Percentiles rank a stretch among this genome's conserved stretches.
Conservation (phyloP, 208 protist species). For the Giardia duodenalis region DNA sequence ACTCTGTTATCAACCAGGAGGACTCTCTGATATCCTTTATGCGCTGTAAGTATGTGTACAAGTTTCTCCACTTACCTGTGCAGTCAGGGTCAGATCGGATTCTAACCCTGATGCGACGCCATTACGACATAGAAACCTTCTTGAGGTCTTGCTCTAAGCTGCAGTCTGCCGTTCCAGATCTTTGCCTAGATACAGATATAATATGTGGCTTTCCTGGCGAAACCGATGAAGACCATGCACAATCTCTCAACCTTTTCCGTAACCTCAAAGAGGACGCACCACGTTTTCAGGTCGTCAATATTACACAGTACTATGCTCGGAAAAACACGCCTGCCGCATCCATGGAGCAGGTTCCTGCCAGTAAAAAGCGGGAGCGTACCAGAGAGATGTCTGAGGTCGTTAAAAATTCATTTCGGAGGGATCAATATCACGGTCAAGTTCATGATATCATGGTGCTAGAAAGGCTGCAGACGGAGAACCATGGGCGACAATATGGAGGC, state of each 20-base stretch:
- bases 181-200: conserved; percentile 32
- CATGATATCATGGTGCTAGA: not conserved
- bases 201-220: conserved; percentile 35
- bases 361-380: not conserved
- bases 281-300: conserved; percentile 28
- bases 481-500: not conserved
- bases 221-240: conserved; percentile 35
- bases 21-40: not conserved
- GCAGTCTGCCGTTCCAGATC: not conserved
- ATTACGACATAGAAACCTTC: conserved; percentile 2
- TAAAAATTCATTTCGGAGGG: not conserved
- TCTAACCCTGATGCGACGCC: conserved; percentile 24
- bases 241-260: not conserved
- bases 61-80: conserved; percentile 36
- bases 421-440: conserved; percentile 3
- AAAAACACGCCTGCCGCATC: conserved; percentile 15
- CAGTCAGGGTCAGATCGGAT: conserved; percentile 33
- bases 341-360: not conserved
- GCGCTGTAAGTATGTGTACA: not conserved
- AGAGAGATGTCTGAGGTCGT: not conserved
- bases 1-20: conserved; percentile 21
- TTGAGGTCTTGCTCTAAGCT: not conserved
- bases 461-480: not conserved
- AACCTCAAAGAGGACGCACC: not conserved
- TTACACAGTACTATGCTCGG: conserved; percentile 30